Percentiles rank a stretch among this genome's conserved stretches.
These are phyloP conservation scores for Ramalina intermedia DNA, from an alignment of 495 filamentous ascomycete genomes.

Conservation along the genomic window DNA sequence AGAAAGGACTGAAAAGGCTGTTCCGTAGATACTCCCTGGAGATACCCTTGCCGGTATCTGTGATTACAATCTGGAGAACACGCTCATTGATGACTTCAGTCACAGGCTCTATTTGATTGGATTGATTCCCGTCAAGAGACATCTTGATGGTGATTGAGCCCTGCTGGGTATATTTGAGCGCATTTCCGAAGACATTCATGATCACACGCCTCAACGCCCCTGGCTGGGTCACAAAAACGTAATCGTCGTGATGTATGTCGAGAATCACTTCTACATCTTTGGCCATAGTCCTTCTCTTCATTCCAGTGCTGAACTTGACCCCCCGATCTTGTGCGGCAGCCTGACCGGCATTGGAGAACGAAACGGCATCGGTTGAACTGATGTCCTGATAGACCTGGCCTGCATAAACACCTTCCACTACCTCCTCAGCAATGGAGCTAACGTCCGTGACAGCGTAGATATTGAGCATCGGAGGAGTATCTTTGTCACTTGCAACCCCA, in stretches of 20 bases:
- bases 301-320: conserved; percentile 15
- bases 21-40: conserved; percentile 29
- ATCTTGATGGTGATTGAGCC: conserved; percentile 53
- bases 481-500: conserved; percentile 15
- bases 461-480: conserved; percentile 25
- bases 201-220: conserved; percentile 48
- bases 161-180: conserved; percentile 60
- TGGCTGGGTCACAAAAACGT: conserved; percentile 52
- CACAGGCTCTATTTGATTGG: background rate
- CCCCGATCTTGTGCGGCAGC: conserved; percentile 10
- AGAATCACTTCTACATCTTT: conserved; percentile 43
- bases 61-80: conserved; percentile 26
- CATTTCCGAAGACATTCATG: conserved; percentile 74
- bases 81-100: conserved; percentile 2
- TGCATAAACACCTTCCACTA: conserved; percentile 27
- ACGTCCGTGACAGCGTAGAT: conserved; percentile 23
- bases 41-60: conserved; percentile 34
- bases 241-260: conserved; percentile 47
- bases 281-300: background rate
- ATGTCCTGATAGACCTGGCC: conserved; percentile 16
- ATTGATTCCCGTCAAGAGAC: conserved; percentile 20
- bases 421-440: conserved; percentile 31
- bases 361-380: conserved; percentile 11
- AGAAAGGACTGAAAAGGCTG: conserved; percentile 30
- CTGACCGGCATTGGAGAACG: conserved; percentile 3